Evolutionary conservation across 106 monocot species (phyloP).

Genomic region (Dactylorhiza incarnata): DNA sequence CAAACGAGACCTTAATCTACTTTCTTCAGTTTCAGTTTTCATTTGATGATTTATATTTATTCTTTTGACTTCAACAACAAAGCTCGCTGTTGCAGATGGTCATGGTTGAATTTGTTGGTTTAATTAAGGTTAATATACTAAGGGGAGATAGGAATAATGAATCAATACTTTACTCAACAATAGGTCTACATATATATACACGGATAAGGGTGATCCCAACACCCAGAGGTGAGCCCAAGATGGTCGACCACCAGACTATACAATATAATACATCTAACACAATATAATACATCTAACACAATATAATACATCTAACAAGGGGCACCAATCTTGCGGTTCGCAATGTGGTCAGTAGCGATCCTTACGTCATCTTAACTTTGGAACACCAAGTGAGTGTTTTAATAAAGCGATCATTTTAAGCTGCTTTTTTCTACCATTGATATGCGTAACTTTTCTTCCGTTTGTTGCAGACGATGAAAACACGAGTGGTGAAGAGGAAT

Average conservation of each 20-base stretch:
- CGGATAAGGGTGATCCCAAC: too few relatives aligned
- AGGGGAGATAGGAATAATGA: too few relatives aligned
- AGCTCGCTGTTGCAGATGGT: slow-evolving; percentile 42
- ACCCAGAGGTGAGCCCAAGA: too few relatives aligned
- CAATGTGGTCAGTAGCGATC: slow-evolving; percentile 87
- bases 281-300: too few relatives aligned
- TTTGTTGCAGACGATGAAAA: slow-evolving; percentile 79
- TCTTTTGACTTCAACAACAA: neutral
- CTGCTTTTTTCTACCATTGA: neutral
- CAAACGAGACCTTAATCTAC: too few relatives aligned
- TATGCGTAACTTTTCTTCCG: neutral
- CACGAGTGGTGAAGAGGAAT: slow-evolving; percentile 77
- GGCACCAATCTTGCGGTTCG: slow-evolving; percentile 77
- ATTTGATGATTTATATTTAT: neutral
- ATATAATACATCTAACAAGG: too few relatives aligned
- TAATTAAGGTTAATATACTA: slow-evolving; percentile 74
- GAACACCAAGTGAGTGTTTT: slow-evolving; percentile 63
- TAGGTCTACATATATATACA: too few relatives aligned
- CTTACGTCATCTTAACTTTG: slow-evolving; percentile 73
- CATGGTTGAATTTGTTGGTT: slow-evolving; percentile 92
- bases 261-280: too few relatives aligned
- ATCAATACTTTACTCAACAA: too few relatives aligned
- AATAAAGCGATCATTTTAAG: neutral
- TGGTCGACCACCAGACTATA: too few relatives aligned
- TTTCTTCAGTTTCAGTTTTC: neutral